Conservation (phyloP, 768 basidiomycete species). For the Kwoniella dejecticola region DNA sequence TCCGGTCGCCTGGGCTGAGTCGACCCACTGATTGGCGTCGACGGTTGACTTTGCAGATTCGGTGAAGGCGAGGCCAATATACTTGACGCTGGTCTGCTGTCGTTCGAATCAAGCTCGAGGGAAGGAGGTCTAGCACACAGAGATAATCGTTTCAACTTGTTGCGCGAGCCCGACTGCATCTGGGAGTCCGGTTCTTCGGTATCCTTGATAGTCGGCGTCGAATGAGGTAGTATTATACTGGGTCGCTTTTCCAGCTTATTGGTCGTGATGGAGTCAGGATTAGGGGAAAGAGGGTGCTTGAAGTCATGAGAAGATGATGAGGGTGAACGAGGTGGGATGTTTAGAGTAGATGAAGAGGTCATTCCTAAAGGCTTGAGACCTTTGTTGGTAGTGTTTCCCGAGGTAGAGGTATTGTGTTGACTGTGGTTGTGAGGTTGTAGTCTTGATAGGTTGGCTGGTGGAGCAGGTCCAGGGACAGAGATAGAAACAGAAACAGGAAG, state of each 20-base stretch:
- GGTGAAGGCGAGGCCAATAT: neutral
- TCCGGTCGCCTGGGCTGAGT: neutral
- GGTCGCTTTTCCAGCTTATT: conserved; percentile 2
- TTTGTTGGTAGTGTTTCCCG: neutral
- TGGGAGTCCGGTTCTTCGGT: neutral
- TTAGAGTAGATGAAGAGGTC: conserved; percentile 2
- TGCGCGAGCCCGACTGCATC: neutral
- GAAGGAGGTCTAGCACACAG: conserved; percentile 13
- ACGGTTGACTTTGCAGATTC: neutral
- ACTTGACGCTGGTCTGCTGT: neutral
- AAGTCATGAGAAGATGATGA: neutral
- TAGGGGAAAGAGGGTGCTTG: neutral
- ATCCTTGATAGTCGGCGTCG: neutral
- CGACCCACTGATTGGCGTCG: neutral
- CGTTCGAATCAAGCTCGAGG: neutral
- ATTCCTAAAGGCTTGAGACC: conserved; percentile 14
- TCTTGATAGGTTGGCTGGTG: conserved; percentile 8
- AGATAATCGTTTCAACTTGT: conserved; percentile 31
- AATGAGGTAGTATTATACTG: conserved; percentile 8
- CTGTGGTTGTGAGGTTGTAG: conserved; percentile 2
- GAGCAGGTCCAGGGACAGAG: neutral
- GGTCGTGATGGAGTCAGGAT: neutral
- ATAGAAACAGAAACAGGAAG: neutral
- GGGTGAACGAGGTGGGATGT: neutral
- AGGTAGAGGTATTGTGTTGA: conserved; percentile 4